Evolutionary conservation across 495 filamentous ascomycete genomes (phyloP).

Genomic region (Xylaria cubensis): DNA sequence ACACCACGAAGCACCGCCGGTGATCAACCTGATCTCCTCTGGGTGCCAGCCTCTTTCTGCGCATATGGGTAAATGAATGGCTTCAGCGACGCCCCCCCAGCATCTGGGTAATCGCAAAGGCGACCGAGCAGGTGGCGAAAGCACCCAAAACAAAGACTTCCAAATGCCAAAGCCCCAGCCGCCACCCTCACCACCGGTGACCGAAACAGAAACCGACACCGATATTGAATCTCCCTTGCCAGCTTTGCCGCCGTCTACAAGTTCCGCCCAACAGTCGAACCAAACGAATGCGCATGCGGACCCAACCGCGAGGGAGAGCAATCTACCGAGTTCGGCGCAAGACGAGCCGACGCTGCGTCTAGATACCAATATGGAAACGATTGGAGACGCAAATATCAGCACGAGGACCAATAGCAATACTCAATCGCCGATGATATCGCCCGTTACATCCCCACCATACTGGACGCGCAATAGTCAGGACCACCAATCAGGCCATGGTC

Average conservation of each 20-base stretch:
- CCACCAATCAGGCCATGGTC: constrained; percentile 30
- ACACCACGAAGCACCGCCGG: neutral
- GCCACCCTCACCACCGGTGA: constrained; percentile 24
- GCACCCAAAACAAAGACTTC: constrained; percentile 15
- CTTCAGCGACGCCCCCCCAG: neutral
- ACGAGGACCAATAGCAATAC: neutral
- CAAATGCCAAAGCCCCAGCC: constrained; percentile 23
- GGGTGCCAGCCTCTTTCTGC: neutral
- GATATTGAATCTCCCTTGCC: constrained; percentile 14
- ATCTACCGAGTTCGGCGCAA: neutral
- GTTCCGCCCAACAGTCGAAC: neutral
- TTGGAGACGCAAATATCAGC: neutral
- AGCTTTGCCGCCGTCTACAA: neutral
- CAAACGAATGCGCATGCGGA: neutral
- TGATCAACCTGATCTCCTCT: neutral
- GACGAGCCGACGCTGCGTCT: constrained; percentile 2
- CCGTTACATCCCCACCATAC: constrained; percentile 41
- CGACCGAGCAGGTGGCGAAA: neutral
- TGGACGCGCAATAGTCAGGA: constrained; percentile 39
- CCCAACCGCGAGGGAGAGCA: neutral
- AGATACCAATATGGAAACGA: constrained; percentile 14
- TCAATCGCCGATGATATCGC: constrained; percentile 20
- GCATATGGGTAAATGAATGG: constrained; percentile 21
- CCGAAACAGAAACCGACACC: constrained; percentile 25
- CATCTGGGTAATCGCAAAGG: neutral